A percentile compares a stretch with the other conserved stretches of the same genome.
phyloP scores from a whole-genome alignment of 768 basidiomycete species.

The Hirschioporus abietinus region DNA sequence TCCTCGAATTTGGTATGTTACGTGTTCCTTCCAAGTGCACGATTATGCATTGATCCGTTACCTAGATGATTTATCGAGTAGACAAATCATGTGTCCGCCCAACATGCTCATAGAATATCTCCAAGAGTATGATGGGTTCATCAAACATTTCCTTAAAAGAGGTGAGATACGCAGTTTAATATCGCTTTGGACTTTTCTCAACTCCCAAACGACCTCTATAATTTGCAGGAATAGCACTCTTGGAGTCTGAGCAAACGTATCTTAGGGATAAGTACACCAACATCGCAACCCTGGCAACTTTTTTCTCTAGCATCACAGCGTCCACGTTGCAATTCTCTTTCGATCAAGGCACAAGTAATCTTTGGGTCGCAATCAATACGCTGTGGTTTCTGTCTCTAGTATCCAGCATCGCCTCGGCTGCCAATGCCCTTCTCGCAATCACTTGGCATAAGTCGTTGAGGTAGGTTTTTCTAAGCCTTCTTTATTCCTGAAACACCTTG shows the following conservation, averaged over 20 bases:
- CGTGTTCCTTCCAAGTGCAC: neutral
- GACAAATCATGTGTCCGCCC: neutral
- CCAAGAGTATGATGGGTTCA: neutral
- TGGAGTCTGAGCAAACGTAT: neutral
- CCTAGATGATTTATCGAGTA: neutral
- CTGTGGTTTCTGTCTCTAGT: neutral
- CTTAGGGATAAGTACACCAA: neutral
- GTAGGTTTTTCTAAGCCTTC: neutral
- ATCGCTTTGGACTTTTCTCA: neutral
- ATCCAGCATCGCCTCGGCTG: neutral
- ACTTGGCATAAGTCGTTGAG: neutral
- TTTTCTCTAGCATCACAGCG: neutral
- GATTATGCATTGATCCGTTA: neutral
- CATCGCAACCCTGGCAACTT: neutral
- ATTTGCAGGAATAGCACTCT: neutral
- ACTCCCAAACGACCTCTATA: neutral
- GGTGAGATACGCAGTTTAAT: neutral
- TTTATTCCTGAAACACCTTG: neutral
- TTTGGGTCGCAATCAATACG: neutral
- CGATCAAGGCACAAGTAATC: neutral
- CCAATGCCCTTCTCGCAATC: neutral
- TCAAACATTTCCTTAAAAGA: neutral
- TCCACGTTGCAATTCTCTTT: neutral
- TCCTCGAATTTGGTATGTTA: neutral
- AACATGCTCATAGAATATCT: neutral